Evolutionary conservation across 257 asterid genomes (phyloP), one percentile per base, ranked within the genome.

Genomic region (Nicotiana otophora): DNA sequence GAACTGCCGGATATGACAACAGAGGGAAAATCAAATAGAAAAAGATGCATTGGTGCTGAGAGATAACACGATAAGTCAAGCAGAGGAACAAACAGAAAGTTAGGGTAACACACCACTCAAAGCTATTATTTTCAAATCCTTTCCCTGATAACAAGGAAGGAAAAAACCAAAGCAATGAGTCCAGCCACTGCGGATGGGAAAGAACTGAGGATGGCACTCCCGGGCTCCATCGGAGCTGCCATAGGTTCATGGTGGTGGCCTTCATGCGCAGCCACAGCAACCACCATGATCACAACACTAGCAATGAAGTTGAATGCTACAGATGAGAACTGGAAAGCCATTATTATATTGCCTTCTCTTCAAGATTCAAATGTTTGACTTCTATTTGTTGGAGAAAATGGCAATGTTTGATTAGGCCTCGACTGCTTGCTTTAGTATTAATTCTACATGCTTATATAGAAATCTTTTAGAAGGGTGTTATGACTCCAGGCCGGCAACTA

Each of bases 111-210:
- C 58, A 23, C 19, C 3, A n/a, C 17, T 39, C 33, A 39, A 69
- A 72, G 15, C 7, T 11, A 42, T n/a, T 33, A 57, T 72, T 20
- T 55, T 78, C 82, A 78, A 78, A 78, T 26, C 34, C 36, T 78
- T 57, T 46, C 72, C 82, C 39, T 36, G n/a, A 78, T 78, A 23
- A 78, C 60, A 42, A 78, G 69, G 57, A 78, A 80, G 4, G 83
- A 80, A 28, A 46, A 20, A 31, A 64, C 23, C 60, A 80, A 46
- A 48, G 83, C 75, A 46, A 28, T 16, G 10, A 80, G 51, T 63
- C 76, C 83, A 46, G 63, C 77, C 63, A 62, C 19, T 10, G 83
- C 60, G 2, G 77, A 64, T 10, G 83, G 77, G 19, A 64, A 28
- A 46, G 62, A 64, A 48, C 48, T 63, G 36, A 62, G 5, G 23